Base-by-base conservation (phyloP, 2,329 filamentous ascomycete genomes). In the Penicillium rolfsii region DNA sequence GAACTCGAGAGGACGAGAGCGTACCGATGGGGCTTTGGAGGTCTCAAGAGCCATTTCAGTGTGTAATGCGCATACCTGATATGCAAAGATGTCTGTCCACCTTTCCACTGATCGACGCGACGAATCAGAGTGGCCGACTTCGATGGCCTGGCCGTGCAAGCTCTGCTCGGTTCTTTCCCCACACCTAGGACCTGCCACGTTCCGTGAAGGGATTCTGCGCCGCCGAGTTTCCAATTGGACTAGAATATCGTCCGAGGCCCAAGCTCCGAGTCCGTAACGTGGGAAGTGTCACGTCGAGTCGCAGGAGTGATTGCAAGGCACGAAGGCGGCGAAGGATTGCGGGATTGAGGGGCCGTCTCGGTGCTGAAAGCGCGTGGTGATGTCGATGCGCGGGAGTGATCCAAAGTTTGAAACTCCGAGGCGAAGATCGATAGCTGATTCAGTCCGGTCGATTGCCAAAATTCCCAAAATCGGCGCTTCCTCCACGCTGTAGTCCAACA, bases 141-240 rank as follows among this genome's bases (percentile, higher is more conserved):
- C 46, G 50, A 62, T 48, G 52, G 46, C 58, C 52, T 49, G 43
- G 49, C 48, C 54, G 54, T 62, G 41, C 52, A 57, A 58, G 61
- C 57, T 66, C 66, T 59, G 59, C 57, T 63, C 52, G 59, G 22
- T 63, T 55, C 38, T 53, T 67, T 68, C 67, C 64, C 67, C 67
- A 64, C 67, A 64, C 61, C 56, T 55, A 58, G 58, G 55, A 50
- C 41, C 56, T 58, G 63, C 62, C 60, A 65, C 65, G 67, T 64
- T 67, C 61, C 58, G 61, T 65, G 64, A 57, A 35, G n/a, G 35
- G 66, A 65, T 67, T 59, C 36, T 28, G 55, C 57, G 57, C 52
- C 58, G 65, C 57, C 46, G 48, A 28, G n/a, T 69, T 67, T 65
- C 38, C 67, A 70, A 70, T 69, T 63, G 59, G 62, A 49, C 67